Evolutionary conservation across 768 basidiomycete species (phyloP).

Genomic region (Suillus occidentalis): DNA sequence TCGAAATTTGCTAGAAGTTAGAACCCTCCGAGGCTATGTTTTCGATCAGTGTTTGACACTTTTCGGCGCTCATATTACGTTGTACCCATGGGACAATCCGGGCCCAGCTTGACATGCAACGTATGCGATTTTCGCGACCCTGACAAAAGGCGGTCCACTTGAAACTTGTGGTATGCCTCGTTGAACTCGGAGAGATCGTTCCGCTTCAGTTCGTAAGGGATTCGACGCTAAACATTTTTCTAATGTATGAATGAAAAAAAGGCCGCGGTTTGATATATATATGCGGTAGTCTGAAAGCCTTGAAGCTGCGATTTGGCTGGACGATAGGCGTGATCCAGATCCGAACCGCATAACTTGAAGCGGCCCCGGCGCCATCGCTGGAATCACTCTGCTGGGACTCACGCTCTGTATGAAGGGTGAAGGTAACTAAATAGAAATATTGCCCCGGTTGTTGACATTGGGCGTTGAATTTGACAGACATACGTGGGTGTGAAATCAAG

Average conservation of each 20-base stretch:
- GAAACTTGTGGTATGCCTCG: background rate
- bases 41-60: background rate
- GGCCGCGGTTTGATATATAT: background rate
- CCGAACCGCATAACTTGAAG: background rate
- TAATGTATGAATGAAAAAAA: background rate
- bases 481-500: background rate
- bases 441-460: background rate
- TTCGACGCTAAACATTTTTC: background rate
- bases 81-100: background rate
- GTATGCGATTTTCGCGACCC: background rate
- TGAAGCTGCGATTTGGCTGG: background rate
- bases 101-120: background rate
- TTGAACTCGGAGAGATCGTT: background rate
- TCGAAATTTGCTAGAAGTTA: background rate
- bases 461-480: too few species aligned
- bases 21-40: background rate
- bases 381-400: background rate
- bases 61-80: conserved; percentile 3
- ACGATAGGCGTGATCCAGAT: background rate
- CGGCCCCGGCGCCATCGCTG: background rate
- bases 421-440: background rate
- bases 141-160: background rate
- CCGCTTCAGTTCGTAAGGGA: background rate
- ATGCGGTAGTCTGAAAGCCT: background rate
- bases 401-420: background rate